phyloP scores from a whole-genome alignment of 1,284 basidiomycete species.

The Rhodotorula sp. region DNA sequence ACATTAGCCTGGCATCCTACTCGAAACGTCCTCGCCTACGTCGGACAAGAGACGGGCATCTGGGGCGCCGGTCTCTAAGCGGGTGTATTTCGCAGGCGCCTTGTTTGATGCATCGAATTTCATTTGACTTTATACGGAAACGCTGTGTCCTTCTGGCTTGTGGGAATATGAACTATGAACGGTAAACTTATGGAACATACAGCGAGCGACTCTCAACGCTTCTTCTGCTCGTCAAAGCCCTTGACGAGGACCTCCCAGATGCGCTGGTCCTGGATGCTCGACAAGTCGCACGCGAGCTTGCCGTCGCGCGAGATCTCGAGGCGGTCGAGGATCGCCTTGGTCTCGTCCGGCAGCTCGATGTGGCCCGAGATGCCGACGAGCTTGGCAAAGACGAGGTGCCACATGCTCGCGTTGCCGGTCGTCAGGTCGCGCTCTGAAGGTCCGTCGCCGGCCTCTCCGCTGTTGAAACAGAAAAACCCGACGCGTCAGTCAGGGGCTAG shows the following conservation, averaged over 20 bases:
- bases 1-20: constrained; percentile 39
- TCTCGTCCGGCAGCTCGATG: constrained; percentile 1
- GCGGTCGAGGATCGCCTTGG: background rate
- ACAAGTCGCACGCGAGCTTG: background rate
- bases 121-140: too few species aligned
- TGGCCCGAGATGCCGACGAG: constrained; percentile 10
- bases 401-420: constrained; percentile 27
- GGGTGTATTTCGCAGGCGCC: background rate
- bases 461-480: background rate
- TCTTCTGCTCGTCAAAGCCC: constrained; percentile 1
- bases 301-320: constrained; percentile 2
- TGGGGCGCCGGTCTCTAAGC: constrained; percentile 12
- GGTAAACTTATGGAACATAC: too few species aligned
- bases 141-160: too few species aligned
- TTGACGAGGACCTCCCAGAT: constrained; percentile 18
- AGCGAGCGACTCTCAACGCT: background rate
- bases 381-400: constrained; percentile 13
- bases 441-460: background rate
- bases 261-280: background rate
- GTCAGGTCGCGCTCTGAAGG: constrained; percentile 19
- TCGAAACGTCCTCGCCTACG: constrained; percentile 34
- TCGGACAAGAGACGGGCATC: constrained; percentile 25
- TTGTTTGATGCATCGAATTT: too few species aligned
- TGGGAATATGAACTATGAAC: too few species aligned
- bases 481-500: background rate